These are phyloP conservation scores for Brettanomyces bruxellensis DNA, from an alignment of 805 yeast species.

Conservation along the genomic window DNA sequence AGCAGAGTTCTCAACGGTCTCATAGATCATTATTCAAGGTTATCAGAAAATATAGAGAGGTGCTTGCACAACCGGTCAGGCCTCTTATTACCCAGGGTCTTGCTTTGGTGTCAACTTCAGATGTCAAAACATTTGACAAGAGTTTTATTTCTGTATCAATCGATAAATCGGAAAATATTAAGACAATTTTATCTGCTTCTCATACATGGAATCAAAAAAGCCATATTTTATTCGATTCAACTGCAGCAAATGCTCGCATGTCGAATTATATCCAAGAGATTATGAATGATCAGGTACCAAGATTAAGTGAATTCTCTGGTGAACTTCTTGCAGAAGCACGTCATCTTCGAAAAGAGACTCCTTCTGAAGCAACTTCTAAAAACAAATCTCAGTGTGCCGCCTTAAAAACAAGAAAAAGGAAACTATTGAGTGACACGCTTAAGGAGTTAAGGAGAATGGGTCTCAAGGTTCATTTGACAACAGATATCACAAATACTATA, in stretches of 20 bases:
- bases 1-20: constrained; percentile 86
- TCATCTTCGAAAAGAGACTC: constrained; percentile 67
- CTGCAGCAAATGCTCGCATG: constrained; percentile 49
- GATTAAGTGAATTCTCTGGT: constrained; percentile 44
- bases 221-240: constrained; percentile 40
- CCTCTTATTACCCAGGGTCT: constrained; percentile 55
- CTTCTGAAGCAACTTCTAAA: constrained; percentile 58
- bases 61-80: constrained; percentile 43
- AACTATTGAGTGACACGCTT: constrained; percentile 66
- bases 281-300: constrained; percentile 31
- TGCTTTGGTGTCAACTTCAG: constrained; percentile 3
- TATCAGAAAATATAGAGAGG: constrained; percentile 68
- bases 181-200: constrained; percentile 24
- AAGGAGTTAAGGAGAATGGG: constrained; percentile 74
- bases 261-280: constrained; percentile 31
- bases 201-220: constrained; percentile 51
- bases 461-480: constrained; percentile 52
- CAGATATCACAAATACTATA: constrained; percentile 57
- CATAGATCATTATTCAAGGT: constrained; percentile 78
- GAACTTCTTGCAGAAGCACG: constrained; percentile 51
- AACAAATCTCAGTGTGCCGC: constrained; percentile 63
- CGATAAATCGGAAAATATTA: neutral
- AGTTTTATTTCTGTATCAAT: neutral
- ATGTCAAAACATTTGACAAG: neutral
- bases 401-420: constrained; percentile 73